These are phyloP conservation scores for Pseudocercospora fuligena DNA, from an alignment of 2,329 filamentous ascomycete genomes.

Conservation along the genomic window DNA sequence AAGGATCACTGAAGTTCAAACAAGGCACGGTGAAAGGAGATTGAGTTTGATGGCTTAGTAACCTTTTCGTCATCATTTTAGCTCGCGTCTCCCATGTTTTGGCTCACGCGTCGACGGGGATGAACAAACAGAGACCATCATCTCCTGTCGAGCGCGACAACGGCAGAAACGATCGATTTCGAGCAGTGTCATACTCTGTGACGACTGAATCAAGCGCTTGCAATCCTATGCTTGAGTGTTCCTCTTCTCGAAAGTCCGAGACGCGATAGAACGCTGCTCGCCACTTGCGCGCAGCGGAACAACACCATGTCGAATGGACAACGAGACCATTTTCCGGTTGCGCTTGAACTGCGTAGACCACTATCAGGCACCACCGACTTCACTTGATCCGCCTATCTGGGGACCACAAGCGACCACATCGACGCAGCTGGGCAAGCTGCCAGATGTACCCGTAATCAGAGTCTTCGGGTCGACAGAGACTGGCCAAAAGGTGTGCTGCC, in stretches of 20 bases:
- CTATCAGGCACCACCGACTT: slow-evolving; percentile 80
- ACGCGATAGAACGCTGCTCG: slow-evolving; percentile 34
- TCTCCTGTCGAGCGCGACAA: too few relatives aligned
- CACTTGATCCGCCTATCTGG: slow-evolving; percentile 76
- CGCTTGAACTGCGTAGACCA: slow-evolving; percentile 95
- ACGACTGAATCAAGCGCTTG: not conserved
- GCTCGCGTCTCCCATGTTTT: not conserved
- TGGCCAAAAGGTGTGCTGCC: slow-evolving; percentile 93
- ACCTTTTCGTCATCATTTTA: not conserved
- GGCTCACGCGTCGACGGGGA: not conserved
- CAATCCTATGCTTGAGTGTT: too few relatives aligned
- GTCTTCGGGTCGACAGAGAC: slow-evolving; percentile 93
- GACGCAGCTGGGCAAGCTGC: slow-evolving; percentile 63
- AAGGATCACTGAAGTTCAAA: not conserved
- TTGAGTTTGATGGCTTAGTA: not conserved
- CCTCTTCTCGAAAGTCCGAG: slow-evolving; percentile 18
- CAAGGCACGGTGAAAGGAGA: not conserved
- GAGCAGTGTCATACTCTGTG: too few relatives aligned
- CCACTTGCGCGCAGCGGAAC: not conserved
- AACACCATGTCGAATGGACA: slow-evolving; percentile 5
- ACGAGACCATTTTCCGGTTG: slow-evolving; percentile 68
- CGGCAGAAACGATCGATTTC: too few relatives aligned
- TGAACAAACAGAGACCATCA: not conserved
- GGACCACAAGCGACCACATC: slow-evolving; percentile 60
- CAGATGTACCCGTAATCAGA: slow-evolving; percentile 82